Evolutionary conservation across 768 basidiomycete species (phyloP).

Genomic region (Pulveroboletus sp.): DNA sequence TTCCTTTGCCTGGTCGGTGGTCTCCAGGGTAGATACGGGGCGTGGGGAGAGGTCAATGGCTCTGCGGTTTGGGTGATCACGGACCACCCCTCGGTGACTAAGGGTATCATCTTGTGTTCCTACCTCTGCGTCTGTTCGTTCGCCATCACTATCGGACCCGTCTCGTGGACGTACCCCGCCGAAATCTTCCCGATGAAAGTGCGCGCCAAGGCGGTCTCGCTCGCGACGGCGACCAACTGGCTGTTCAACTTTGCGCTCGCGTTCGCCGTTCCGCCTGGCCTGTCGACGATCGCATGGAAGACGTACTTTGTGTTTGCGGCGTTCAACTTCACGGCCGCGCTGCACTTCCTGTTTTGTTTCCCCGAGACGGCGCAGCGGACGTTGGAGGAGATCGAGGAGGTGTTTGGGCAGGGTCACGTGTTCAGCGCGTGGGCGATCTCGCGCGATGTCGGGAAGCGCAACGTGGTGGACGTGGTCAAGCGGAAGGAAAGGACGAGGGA

Average conservation of each 20-base stretch:
- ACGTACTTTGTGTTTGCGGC: conserved; percentile 77
- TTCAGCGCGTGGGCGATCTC: conserved; percentile 72
- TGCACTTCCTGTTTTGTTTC: conserved; percentile 76
- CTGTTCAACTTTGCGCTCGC: conserved; percentile 71
- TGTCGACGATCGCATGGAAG: conserved; percentile 65
- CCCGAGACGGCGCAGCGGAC: conserved; percentile 72
- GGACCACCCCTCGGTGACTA: conserved; percentile 52
- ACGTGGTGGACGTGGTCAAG: conserved; percentile 45
- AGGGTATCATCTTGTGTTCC: conserved; percentile 71
- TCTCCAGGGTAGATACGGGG: conserved; percentile 62
- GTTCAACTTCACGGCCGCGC: conserved; percentile 68
- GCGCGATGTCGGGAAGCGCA: conserved; percentile 59
- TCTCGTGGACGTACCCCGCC: conserved; percentile 71
- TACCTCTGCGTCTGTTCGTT: conserved; percentile 76
- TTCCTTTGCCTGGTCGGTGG: conserved; percentile 77
- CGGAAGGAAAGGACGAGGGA: conserved; percentile 16
- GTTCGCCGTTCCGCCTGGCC: conserved; percentile 70
- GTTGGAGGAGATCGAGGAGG: conserved; percentile 76
- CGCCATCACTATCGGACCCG: conserved; percentile 73
- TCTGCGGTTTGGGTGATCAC: conserved; percentile 57
- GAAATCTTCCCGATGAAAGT: conserved; percentile 68
- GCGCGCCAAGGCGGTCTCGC: conserved; percentile 55
- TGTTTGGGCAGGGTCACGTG: conserved; percentile 64
- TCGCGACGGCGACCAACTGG: conserved; percentile 50
- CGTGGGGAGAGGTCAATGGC: conserved; percentile 50